Percentiles rank a stretch among this genome's conserved stretches.
Conservation (phyloP, 2,329 filamentous ascomycete genomes). For the Lachnellula arida region DNA sequence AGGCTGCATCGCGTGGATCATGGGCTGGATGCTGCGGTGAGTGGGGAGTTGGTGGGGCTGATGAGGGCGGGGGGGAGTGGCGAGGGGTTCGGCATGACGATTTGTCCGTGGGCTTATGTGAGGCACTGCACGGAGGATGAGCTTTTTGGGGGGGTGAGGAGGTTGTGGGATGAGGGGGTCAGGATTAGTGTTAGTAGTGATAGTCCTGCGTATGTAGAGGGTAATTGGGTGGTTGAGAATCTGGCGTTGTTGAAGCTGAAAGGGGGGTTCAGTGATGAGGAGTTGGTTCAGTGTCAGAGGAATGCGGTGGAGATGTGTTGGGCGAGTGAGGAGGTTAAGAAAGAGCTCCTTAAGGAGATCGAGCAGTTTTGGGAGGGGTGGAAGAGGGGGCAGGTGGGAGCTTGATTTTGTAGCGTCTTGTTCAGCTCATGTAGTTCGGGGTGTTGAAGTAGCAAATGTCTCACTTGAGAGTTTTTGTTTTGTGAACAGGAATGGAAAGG, state of each 20-base stretch:
- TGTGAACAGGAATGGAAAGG: too few relatives aligned
- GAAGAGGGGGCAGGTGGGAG: background rate
- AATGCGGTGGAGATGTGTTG: conserved; percentile 43
- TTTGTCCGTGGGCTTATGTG: conserved; percentile 72
- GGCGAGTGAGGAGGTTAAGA: conserved; percentile 32
- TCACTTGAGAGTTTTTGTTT: too few relatives aligned
- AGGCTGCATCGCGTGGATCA: conserved; percentile 65
- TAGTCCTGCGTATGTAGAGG: conserved; percentile 42
- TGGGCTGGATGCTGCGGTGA: conserved; percentile 54
- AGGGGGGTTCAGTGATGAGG: conserved; percentile 16
- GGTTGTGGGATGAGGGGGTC: conserved; percentile 36
- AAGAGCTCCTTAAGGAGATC: conserved; percentile 15
- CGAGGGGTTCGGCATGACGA: conserved; percentile 53
- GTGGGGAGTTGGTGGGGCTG: conserved; percentile 46
- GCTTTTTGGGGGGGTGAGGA: conserved; percentile 38
- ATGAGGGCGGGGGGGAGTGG: conserved; percentile 6
- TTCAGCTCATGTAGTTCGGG: too few relatives aligned
- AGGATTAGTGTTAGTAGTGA: conserved; percentile 40
- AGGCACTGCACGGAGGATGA: conserved; percentile 36
- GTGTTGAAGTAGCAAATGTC: too few relatives aligned
- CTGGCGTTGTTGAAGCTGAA: conserved; percentile 5
- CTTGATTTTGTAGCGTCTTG: too few relatives aligned
- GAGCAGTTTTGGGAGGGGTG: background rate
- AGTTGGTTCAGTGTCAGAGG: conserved; percentile 38
- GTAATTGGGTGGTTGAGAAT: conserved; percentile 45